Conservation (phyloP, 2,329 filamentous ascomycete genomes). For the Pseudodiploospora longispora region DNA sequence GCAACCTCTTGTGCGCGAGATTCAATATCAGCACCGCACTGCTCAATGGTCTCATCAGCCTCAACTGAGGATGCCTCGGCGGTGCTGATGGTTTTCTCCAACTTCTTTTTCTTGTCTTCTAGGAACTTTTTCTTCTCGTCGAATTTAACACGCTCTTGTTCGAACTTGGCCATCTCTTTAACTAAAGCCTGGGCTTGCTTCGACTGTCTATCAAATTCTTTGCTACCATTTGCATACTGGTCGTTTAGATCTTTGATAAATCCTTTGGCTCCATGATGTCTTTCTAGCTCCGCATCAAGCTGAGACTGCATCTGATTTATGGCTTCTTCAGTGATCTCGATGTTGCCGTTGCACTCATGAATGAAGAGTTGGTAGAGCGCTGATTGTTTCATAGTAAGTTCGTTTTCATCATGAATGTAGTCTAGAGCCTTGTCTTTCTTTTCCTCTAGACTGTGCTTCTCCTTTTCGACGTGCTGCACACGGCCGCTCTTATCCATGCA, state of each 20-base stretch:
- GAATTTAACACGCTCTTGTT: conserved; percentile 94
- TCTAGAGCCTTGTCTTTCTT: conserved; percentile 93
- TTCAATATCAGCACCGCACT: conserved; percentile 71
- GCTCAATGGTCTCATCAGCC: conserved; percentile 68
- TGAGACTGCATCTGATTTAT: conserved; percentile 84
- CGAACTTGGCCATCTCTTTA: conserved; percentile 86
- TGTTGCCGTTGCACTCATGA: conserved; percentile 79
- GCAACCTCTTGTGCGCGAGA: conserved; percentile 66
- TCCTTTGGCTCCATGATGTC: conserved; percentile 82
- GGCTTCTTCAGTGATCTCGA: conserved; percentile 80
- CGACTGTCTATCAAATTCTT: conserved; percentile 74
- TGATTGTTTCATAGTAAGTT: conserved; percentile 80
- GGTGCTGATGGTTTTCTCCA: conserved; percentile 77
- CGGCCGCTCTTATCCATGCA: conserved; percentile 92
- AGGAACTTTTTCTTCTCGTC: conserved; percentile 97
- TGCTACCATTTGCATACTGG: conserved; percentile 71
- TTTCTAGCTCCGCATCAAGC: conserved; percentile 79
- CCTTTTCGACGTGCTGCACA: conserved; percentile 96
- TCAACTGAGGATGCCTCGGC: conserved; percentile 68
- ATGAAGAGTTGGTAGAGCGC: conserved; percentile 89
- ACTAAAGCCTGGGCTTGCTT: conserved; percentile 70
- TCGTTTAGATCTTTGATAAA: conserved; percentile 86
- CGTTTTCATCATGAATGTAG: conserved; percentile 87
- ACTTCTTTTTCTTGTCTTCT: conserved; percentile 82
- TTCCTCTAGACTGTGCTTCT: conserved; percentile 84